Conservation (phyloP, 2,329 filamentous ascomycete genomes). For the Sarocladium strictum region DNA sequence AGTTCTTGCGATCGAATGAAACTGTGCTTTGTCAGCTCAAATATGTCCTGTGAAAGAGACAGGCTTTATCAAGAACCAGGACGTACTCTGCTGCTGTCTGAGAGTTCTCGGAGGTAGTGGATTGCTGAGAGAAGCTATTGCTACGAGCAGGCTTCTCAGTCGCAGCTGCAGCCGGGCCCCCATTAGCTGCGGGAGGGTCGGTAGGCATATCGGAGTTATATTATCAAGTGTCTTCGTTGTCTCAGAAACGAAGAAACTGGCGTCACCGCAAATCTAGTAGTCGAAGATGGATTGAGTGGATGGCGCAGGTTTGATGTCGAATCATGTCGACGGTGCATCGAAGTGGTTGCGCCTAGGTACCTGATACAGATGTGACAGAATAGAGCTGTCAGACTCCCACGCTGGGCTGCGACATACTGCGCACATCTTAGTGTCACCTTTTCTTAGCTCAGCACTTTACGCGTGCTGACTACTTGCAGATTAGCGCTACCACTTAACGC, state of each 20-base stretch:
- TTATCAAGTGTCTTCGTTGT: not conserved
- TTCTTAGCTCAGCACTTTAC: slow-evolving; percentile 27
- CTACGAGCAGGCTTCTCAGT: slow-evolving; percentile 34
- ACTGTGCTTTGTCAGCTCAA: slow-evolving; percentile 33
- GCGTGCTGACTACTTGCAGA: slow-evolving; percentile 21
- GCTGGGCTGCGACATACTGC: not conserved
- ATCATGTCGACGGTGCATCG: not conserved
- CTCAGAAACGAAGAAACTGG: not conserved
- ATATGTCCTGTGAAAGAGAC: not conserved
- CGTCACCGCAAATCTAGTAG: not conserved
- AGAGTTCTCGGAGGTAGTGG: slow-evolving; percentile 53
- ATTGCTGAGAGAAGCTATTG: slow-evolving; percentile 54
- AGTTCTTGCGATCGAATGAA: slow-evolving; percentile 86
- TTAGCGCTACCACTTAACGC: slow-evolving; percentile 39
- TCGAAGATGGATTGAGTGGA: not conserved
- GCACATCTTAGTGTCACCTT: not conserved
- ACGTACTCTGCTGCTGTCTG: slow-evolving; percentile 67
- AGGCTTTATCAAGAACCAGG: too few relatives aligned
- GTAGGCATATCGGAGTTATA: slow-evolving; percentile 24
- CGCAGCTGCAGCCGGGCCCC: slow-evolving; percentile 18
- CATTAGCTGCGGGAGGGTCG: slow-evolving; percentile 20
- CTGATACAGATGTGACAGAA: not conserved
- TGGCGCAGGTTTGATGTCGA: not conserved
- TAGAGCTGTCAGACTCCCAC: not conserved
- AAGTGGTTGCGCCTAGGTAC: not conserved